phyloP scores from a whole-genome alignment of 345 rosid species.

The Aurinia saxatilis region DNA sequence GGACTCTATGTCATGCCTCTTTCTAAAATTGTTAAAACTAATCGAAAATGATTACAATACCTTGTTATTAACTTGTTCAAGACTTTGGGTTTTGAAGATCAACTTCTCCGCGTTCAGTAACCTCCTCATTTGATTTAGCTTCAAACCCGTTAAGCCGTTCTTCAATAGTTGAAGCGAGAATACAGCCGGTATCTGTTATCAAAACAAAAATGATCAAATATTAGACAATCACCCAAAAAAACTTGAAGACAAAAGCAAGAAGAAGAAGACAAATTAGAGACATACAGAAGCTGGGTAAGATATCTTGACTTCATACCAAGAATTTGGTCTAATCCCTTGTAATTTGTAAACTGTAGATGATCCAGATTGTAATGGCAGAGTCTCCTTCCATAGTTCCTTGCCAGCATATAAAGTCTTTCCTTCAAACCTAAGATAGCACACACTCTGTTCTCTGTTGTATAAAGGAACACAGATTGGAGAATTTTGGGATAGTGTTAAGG shows the following conservation, averaged over 20 bases:
- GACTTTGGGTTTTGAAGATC: conserved; percentile 43
- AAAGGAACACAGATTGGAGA: neutral
- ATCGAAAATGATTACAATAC: conserved; percentile 13
- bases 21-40: too few relatives aligned
- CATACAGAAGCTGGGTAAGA: conserved; percentile 97
- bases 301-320: conserved; percentile 98
- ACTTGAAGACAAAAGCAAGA: neutral
- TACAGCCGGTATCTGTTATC: conserved; percentile 59
- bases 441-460: neutral
- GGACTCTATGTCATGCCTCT: neutral
- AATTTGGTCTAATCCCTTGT: conserved; percentile 54
- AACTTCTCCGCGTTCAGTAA: conserved; percentile 59
- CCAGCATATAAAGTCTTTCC: conserved; percentile 45
- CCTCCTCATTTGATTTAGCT: conserved; percentile 34
- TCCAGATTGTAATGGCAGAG: conserved; percentile 48
- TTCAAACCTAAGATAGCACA: conserved; percentile 30
- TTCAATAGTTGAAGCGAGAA: conserved; percentile 56
- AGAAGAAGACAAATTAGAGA: conserved; percentile 16
- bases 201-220: neutral
- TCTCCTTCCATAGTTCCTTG: conserved; percentile 63
- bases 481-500: neutral
- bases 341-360: conserved; percentile 51
- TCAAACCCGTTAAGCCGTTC: conserved; percentile 28
- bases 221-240: conserved; percentile 8
- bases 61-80: conserved; percentile 33